Percentiles rank a stretch among this genome's conserved stretches.
Evolutionary conservation across 148 eudicot genomes (phyloP).

Genomic region (Linanthus parryae): DNA sequence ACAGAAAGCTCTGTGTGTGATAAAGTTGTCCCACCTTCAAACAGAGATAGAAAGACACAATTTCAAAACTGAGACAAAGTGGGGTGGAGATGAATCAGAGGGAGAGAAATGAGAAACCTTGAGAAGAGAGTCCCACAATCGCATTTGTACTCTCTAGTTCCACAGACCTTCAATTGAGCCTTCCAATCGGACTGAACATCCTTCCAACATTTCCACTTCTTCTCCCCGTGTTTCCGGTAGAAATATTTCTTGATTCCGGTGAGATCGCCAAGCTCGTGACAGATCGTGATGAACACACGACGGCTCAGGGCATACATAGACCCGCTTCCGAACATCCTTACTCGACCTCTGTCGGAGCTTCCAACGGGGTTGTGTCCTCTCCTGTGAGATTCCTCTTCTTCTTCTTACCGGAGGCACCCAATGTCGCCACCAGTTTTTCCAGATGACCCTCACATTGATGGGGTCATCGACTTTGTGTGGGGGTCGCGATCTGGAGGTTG

Average conservation of each 20-base stretch:
- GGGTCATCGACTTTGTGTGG: too few relatives aligned
- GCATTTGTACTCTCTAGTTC: neutral
- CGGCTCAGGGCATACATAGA: neutral
- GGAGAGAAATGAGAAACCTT: neutral
- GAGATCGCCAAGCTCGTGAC: neutral
- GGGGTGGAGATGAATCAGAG: neutral
- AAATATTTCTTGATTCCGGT: neutral
- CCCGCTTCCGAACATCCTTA: neutral
- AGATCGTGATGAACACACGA: neutral
- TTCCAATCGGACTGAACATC: neutral
- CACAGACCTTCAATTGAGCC: neutral
- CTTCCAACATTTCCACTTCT: neutral
- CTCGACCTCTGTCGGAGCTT: neutral
- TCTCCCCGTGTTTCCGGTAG: conserved; percentile 1
- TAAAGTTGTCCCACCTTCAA: too few relatives aligned
- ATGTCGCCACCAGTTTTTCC: too few relatives aligned
- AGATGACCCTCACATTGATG: too few relatives aligned
- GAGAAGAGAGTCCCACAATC: neutral
- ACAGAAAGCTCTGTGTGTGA: too few relatives aligned
- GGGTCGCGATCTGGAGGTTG: too few relatives aligned
- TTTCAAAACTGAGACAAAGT: too few relatives aligned
- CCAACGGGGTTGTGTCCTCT: neutral
- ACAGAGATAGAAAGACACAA: too few relatives aligned
- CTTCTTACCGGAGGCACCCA: neutral
- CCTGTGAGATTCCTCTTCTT: neutral